Evolutionary conservation across 768 basidiomycete genomes (phyloP).

Genomic region (Austroboletus festivus): DNA sequence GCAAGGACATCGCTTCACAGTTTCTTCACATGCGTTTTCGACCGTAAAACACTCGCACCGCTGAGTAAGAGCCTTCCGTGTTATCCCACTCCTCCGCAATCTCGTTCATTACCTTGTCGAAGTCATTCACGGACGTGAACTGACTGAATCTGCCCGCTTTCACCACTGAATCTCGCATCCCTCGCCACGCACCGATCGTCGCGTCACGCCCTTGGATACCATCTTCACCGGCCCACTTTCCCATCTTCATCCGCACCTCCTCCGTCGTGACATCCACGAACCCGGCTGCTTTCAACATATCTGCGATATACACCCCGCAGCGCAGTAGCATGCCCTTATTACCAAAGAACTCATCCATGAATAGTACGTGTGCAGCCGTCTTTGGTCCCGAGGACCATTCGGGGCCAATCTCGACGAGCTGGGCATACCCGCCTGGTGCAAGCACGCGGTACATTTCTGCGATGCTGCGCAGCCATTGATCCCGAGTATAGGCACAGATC

Average conservation of each 20-base stretch:
- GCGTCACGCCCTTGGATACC: constrained; percentile 17
- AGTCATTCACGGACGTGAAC: constrained; percentile 17
- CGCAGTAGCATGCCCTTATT: constrained; percentile 8
- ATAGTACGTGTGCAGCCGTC: constrained; percentile 9
- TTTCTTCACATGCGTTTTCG: constrained; percentile 13
- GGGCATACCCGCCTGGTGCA: constrained; percentile 31
- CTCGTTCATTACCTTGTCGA: constrained; percentile 15
- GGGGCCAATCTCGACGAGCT: constrained; percentile 28
- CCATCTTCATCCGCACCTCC: constrained; percentile 16
- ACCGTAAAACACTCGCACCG: constrained; percentile 7
- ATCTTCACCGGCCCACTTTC: constrained; percentile 25
- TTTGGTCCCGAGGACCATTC: constrained; percentile 14
- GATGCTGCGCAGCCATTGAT: constrained; percentile 27
- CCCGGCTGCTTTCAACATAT: constrained; percentile 20
- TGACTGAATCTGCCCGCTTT: constrained; percentile 12
- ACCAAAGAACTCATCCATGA: constrained; percentile 11
- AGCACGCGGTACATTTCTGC: constrained; percentile 32
- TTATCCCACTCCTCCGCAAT: constrained; percentile 27
- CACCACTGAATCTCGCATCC: constrained; percentile 21
- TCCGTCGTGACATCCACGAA: constrained; percentile 20
- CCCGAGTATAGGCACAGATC: constrained; percentile 24
- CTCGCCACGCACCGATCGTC: constrained; percentile 20
- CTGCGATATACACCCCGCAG: constrained; percentile 1
- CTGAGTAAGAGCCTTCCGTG: constrained; percentile 11
- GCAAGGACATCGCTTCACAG: no score